These are phyloP conservation scores for Proliferodiscus dingleyae DNA, from an alignment of 2,329 filamentous ascomycete genomes.

Conservation along the genomic window DNA sequence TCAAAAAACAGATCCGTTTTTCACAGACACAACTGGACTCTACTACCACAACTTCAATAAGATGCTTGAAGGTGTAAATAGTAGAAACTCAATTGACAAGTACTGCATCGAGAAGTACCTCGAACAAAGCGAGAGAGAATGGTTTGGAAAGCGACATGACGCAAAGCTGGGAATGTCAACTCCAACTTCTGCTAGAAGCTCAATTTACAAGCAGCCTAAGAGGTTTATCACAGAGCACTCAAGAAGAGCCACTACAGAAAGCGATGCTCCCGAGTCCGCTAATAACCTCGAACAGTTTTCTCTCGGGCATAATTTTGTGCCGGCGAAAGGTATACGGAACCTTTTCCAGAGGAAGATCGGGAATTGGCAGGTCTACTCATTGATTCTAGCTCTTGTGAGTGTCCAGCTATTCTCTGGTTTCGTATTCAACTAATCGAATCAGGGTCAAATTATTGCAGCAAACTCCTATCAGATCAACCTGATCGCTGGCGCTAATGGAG, in stretches of 20 bases:
- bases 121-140: constrained; percentile 61
- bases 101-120: constrained; percentile 63
- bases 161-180: constrained; percentile 45
- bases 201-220: not conserved
- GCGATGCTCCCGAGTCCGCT: not conserved
- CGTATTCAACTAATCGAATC: constrained; percentile 19
- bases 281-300: constrained; percentile 44
- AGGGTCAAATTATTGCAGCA: constrained; percentile 56
- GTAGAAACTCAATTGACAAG: constrained; percentile 50
- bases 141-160: constrained; percentile 55
- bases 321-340: constrained; percentile 44
- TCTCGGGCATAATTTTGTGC: constrained; percentile 45
- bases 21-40: constrained; percentile 57
- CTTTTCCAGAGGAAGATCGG: constrained; percentile 51
- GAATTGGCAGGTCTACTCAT: constrained; percentile 60
- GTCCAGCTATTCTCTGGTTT: not conserved
- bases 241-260: too few species aligned
- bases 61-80: constrained; percentile 49
- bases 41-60: constrained; percentile 55
- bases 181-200: not conserved
- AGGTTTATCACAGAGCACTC: too few species aligned
- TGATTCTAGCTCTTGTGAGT: constrained; percentile 45
- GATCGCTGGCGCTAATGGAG: constrained; percentile 56
- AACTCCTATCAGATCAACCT: constrained; percentile 65
- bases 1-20: constrained; percentile 62